Evolutionary conservation across 169 alveolate genomes (phyloP).

Genomic region (Plasmodium reichenowi): DNA sequence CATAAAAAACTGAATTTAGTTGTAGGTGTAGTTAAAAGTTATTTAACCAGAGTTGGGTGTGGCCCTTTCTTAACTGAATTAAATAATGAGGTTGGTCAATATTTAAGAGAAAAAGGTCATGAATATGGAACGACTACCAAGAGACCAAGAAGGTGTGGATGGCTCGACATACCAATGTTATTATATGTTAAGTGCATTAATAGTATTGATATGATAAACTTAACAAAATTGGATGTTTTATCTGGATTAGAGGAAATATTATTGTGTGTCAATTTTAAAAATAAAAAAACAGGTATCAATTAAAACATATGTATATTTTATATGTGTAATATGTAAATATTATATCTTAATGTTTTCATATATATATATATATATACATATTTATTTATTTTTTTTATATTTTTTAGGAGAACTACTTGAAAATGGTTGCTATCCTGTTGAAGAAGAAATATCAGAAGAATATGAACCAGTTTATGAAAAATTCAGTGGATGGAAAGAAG

Average conservation of each 20-base stretch:
- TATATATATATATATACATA: neutral
- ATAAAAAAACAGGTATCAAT: conserved; percentile 79
- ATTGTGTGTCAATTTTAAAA: conserved; percentile 87
- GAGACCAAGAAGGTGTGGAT: conserved; percentile 97
- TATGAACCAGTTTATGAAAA: conserved; percentile 91
- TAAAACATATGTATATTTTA: neutral
- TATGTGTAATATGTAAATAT: neutral
- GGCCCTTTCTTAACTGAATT: conserved; percentile 98
- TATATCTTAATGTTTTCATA: neutral
- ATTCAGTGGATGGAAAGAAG: conserved; percentile 92
- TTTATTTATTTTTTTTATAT: neutral
- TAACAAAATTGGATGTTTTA: conserved; percentile 95
- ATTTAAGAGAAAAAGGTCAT: conserved; percentile 89
- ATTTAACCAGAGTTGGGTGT: conserved; percentile 97
- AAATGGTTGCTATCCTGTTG: conserved; percentile 89
- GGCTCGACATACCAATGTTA: conserved; percentile 95
- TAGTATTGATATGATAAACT: conserved; percentile 88
- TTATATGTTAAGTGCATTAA: conserved; percentile 84
- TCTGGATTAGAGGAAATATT: conserved; percentile 90
- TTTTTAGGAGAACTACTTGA: conserved; percentile 78
- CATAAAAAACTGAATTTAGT: conserved; percentile 76
- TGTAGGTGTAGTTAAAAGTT: conserved; percentile 94
- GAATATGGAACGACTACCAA: conserved; percentile 98
- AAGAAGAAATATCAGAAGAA: conserved; percentile 85
- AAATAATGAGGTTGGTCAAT: conserved; percentile 82